Evolutionary conservation across 1,139 yeast species (phyloP), one percentile per base, ranked within the genome.

Genomic region (Geotrichum phurueaensis): DNA sequence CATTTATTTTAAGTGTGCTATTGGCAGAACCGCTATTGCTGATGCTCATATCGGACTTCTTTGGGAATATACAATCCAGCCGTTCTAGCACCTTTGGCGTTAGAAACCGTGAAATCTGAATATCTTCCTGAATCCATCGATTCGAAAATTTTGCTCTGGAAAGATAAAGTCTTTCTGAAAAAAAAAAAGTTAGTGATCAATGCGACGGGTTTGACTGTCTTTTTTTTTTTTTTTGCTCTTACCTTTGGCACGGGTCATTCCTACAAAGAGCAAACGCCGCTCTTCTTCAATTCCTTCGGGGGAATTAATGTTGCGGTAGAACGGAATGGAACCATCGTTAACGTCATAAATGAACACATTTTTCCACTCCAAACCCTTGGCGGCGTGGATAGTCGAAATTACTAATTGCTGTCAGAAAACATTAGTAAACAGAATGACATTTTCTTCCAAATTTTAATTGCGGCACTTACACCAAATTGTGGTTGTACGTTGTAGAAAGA

Each of bases 341-440:
- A 43, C 65, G 45, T 62, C 58, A 79, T 82, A 29, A 13, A 90
- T 81, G 69, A 90, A 89, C 0, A 94, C 97, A 5, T 88, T 82
- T 0, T 96, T 94, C 98, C 98, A 94, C 72, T 94, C 98, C 4
- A 91, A 77, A 0, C 98, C 98, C 70, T 94, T 94, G 1, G 98
- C 84, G 0, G 92, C 90, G 72, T 94, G 99, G 15, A 94, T 87
- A 0, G 98, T 94, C 0, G 92, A 85, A 1, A 83, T 71, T 0
- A 57, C 61, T 27, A 62, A 29, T 53, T 61, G 57, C 59, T 59
- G 36, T 43, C 15, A 39, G 4, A 20, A 13, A 53, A 12, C 20
- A 51, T 51, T 39, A 43, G 51, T 39, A 31, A 27, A 25, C 18
- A n/a, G 18, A 33, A 33, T 7, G 13, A 15, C 5, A n/a, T 18